phyloP scores from a whole-genome alignment of 371 early-diverging fungal genomes.

The Mortierella sp. region DNA sequence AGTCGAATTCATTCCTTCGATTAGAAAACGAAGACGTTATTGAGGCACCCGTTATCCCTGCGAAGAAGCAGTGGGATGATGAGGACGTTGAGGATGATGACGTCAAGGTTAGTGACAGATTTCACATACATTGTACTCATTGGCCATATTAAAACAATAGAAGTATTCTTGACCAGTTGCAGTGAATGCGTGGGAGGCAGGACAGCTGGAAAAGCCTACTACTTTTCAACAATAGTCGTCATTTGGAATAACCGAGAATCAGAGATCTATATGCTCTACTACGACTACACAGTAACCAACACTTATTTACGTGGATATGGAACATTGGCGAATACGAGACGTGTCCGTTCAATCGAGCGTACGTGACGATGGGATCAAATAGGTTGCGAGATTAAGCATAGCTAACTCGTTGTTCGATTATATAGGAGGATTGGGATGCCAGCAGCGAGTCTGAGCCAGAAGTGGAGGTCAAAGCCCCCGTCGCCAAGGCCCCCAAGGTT shows the following conservation, averaged over 20 bases:
- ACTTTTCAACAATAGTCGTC: background rate
- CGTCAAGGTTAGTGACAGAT: conserved; percentile 59
- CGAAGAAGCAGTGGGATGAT: conserved; percentile 83
- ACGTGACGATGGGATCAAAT: too few relatives aligned
- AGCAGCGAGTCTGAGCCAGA: conserved; percentile 60
- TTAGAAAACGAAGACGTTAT: conserved; percentile 59
- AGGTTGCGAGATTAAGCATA: too few relatives aligned
- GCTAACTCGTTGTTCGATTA: background rate
- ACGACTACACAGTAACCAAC: too few relatives aligned
- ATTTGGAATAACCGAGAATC: background rate
- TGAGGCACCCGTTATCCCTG: conserved; percentile 58
- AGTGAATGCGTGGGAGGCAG: background rate
- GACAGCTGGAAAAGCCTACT: background rate
- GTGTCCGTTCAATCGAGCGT: too few relatives aligned
- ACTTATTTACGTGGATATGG: background rate
- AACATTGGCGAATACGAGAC: too few relatives aligned
- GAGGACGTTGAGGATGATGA: conserved; percentile 86
- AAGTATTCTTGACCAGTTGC: background rate
- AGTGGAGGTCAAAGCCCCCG: too few relatives aligned
- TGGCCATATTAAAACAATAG: background rate
- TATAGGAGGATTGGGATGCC: conserved; percentile 65
- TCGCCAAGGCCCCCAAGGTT: too few relatives aligned
- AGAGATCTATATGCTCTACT: too few relatives aligned
- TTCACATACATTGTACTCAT: background rate
- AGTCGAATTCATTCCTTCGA: background rate